Evolutionary conservation across 768 basidiomycete genomes (phyloP).

Genomic region (Inosperma sp.): DNA sequence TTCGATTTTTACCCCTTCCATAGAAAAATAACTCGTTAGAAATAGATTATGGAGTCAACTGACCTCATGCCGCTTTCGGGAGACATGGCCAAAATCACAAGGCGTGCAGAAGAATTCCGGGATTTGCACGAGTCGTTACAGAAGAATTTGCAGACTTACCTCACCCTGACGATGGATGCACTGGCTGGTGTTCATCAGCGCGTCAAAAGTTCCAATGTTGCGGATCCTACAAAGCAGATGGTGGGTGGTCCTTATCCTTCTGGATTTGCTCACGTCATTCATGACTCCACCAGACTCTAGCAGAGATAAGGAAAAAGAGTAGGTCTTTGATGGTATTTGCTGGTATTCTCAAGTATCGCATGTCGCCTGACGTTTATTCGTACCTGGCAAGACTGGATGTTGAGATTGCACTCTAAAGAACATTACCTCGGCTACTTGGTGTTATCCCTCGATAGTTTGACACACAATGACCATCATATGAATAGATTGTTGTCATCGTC

Average conservation of each 20-base stretch:
- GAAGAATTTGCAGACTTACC: conserved; percentile 82
- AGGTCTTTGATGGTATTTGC: conserved; percentile 86
- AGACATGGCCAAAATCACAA: conserved; percentile 80
- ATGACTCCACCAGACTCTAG: conserved; percentile 48
- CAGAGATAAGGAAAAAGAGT: conserved; percentile 70
- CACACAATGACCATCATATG: too few species aligned
- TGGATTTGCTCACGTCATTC: conserved; percentile 7
- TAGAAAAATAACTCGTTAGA: not conserved
- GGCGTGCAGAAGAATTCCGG: conserved; percentile 85
- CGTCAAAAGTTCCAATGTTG: conserved; percentile 62
- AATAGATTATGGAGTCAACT: conserved; percentile 85
- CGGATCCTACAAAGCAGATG: conserved; percentile 75
- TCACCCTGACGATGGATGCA: conserved; percentile 89
- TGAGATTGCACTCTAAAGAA: conserved; percentile 67
- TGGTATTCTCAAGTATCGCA: conserved; percentile 80
- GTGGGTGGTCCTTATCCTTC: conserved; percentile 36
- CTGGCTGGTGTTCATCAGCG: conserved; percentile 78
- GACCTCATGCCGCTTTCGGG: conserved; percentile 83
- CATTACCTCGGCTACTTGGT: not conserved
- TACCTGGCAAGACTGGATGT: conserved; percentile 84
- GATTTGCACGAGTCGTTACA: conserved; percentile 82
- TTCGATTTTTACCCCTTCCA: not conserved
- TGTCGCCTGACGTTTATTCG: conserved; percentile 87
- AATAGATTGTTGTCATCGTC: too few species aligned
- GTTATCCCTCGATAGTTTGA: not conserved